Evolutionary conservation across 345 rosid species (phyloP), one percentile per base, ranked within the genome.

Genomic region (Punica granatum): DNA sequence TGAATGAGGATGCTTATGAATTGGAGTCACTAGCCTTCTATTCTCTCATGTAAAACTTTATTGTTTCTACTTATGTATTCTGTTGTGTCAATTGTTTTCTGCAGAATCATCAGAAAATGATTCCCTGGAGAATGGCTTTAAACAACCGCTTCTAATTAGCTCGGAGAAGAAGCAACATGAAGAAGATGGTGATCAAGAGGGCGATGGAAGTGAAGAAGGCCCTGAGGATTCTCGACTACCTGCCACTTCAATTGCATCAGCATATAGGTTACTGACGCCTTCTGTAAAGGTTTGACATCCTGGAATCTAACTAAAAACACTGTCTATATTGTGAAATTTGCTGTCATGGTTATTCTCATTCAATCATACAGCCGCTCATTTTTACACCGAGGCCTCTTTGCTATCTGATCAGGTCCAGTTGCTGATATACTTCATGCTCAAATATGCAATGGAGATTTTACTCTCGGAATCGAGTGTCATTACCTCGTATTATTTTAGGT

Each of bases 371-470:
- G 19, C 10, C 30, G 18, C 23, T 51, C 58, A n/a, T 51, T 23
- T 9, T 37, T 19, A 26, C 19, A 26, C 61, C 25, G 61, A 28
- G 18, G 25, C 34, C 61, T 26, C 33, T 30, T 13, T 56, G 34
- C 13, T 37, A 5, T 56, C 30, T 56, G 33, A 56, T 64, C 86
- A 94, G 97, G 98, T 92, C 83, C 99, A 95, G 73, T 61, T 95
- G 79, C 65, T 95, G 81, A 95, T 92, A 80, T 95, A 95, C 78
- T 95, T 92, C 83, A 95, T 95, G 98, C 96, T 95, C 69, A 95
- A 92, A 67, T 95, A 95, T 34, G 97, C 80, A 1, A 90, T 92
- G 96, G 99, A 95, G 84, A 76, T 92, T 80, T 68, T 95, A 69
- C 81, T 95, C 31, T 92, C 99, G 1, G 99, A 95, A 73, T 95